phyloP scores from a whole-genome alignment of 2,329 filamentous ascomycete genomes.

The Colletotrichum sp. region DNA sequence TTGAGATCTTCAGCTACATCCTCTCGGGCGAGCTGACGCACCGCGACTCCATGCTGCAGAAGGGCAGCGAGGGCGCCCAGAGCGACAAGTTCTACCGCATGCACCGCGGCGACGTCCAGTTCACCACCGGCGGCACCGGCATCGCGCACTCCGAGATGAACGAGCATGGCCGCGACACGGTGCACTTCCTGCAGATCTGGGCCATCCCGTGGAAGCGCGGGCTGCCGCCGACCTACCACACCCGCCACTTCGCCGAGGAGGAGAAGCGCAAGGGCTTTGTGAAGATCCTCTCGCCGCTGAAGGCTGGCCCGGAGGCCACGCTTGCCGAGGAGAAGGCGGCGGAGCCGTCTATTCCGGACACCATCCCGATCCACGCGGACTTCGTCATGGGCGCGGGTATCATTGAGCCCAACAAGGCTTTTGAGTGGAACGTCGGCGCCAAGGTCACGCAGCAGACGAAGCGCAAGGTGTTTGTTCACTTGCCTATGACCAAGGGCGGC shows the following conservation, averaged over 20 bases:
- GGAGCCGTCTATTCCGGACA: constrained; percentile 64
- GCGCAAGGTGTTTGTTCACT: constrained; percentile 80
- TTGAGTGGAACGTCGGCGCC: constrained; percentile 75
- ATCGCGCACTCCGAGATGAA: constrained; percentile 86
- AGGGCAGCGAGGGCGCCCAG: constrained; percentile 63
- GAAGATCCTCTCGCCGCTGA: constrained; percentile 77
- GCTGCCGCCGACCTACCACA: constrained; percentile 78
- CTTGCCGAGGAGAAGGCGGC: constrained; percentile 67
- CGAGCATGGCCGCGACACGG: constrained; percentile 71
- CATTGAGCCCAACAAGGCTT: constrained; percentile 67
- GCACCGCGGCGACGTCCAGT: constrained; percentile 83
- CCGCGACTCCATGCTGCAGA: constrained; percentile 83
- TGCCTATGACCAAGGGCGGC: constrained; percentile 80
- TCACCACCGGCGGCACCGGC: constrained; percentile 84
- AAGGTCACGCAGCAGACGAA: constrained; percentile 55
- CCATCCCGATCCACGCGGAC: constrained; percentile 85
- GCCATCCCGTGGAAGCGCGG: constrained; percentile 78
- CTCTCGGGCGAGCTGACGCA: constrained; percentile 87
- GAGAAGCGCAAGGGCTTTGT: constrained; percentile 75
- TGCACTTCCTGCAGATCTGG: constrained; percentile 92
- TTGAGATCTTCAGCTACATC: constrained; percentile 90
- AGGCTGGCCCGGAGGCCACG: constrained; percentile 68
- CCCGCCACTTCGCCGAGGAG: constrained; percentile 73
- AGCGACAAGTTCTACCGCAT: constrained; percentile 74
- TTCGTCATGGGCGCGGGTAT: constrained; percentile 83